phyloP scores from a whole-genome alignment of 768 basidiomycete genomes.

The Coprinopsis sp. region DNA sequence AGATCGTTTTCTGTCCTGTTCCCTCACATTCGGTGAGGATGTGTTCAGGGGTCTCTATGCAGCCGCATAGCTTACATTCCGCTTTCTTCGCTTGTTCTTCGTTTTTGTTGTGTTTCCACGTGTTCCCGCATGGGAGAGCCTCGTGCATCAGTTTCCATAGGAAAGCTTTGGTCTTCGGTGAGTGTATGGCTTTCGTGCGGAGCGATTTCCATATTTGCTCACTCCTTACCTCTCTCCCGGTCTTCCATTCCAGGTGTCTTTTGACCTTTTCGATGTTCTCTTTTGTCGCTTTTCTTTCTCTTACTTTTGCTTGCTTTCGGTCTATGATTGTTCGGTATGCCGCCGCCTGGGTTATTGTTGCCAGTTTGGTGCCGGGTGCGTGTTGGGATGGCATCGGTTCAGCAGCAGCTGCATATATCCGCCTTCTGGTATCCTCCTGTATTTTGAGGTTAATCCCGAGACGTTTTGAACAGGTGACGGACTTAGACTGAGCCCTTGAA shows the following conservation, averaged over 20 bases:
- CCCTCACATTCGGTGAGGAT: conserved; percentile 1
- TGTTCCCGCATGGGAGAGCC: not conserved
- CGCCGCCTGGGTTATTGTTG: not conserved
- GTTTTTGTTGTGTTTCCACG: conserved; percentile 2
- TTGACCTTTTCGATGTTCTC: not conserved
- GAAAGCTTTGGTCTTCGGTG: not conserved
- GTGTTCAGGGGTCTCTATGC: not conserved
- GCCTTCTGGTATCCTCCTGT: too few species aligned
- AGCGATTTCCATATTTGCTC: not conserved
- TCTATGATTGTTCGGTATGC: not conserved
- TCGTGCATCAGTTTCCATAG: conserved; percentile 4
- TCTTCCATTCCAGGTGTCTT: not conserved
- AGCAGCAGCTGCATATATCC: too few species aligned
- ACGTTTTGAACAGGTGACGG: too few species aligned
- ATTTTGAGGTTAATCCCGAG: too few species aligned
- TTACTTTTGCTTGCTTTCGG: not conserved
- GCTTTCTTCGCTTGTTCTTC: not conserved
- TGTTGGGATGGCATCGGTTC: too few species aligned
- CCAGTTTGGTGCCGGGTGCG: not conserved
- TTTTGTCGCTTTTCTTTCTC: not conserved
- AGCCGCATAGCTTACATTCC: not conserved
- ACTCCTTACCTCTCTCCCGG: not conserved
- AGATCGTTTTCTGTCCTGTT: not conserved
- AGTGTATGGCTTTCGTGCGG: not conserved
- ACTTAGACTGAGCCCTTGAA: too few species aligned